Evolutionary conservation across 768 basidiomycete genomes (phyloP).

Genomic region (Ramaria rubella): DNA sequence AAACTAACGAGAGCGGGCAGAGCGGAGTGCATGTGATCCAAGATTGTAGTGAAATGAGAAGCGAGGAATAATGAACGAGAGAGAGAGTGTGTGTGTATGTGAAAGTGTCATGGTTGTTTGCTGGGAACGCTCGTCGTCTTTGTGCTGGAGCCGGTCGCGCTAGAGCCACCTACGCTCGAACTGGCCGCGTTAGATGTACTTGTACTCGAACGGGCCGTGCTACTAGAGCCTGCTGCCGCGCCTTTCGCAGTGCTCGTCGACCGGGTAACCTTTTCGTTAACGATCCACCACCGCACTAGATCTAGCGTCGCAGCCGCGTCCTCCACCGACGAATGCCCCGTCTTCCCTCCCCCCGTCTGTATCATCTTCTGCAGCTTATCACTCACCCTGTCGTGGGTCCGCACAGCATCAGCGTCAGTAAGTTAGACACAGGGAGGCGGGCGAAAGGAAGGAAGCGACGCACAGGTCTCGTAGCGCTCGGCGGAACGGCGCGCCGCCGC

Average conservation of each 20-base stretch:
- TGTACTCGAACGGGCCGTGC: too few species aligned
- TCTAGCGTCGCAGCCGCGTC: conserved; percentile 87
- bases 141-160: too few species aligned
- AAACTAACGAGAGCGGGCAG: too few species aligned
- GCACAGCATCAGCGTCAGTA: background rate
- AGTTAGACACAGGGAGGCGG: background rate
- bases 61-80: too few species aligned
- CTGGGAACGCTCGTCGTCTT: too few species aligned
- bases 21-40: too few species aligned
- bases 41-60: too few species aligned
- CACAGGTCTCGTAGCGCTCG: conserved; percentile 79
- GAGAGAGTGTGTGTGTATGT: too few species aligned
- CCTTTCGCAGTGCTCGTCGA: background rate
- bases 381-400: conserved; percentile 52
- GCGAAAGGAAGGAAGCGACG: conserved; percentile 17
- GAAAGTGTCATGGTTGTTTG: too few species aligned
- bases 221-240: too few species aligned
- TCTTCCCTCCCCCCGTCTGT: conserved; percentile 66
- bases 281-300: conserved; percentile 63
- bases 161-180: too few species aligned
- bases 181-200: too few species aligned
- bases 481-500: conserved; percentile 67
- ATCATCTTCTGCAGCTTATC: conserved; percentile 78
- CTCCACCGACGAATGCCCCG: conserved; percentile 86
- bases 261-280: background rate